Evolutionary conservation across 768 basidiomycete genomes (phyloP).

Genomic region (Termitomyces eurrhizus): DNA sequence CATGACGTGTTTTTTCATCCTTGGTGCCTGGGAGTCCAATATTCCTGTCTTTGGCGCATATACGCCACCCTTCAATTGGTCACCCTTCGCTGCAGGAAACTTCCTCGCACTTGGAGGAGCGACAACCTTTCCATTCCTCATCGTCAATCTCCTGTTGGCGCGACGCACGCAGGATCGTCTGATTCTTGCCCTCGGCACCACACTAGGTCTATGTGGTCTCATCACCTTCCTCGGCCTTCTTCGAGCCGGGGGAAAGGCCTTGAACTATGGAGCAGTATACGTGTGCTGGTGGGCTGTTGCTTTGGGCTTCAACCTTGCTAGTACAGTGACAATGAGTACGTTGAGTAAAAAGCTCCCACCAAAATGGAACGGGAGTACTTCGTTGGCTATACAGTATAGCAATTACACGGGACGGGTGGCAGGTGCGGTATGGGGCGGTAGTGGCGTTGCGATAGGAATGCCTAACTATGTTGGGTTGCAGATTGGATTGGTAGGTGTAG

Average conservation of each 20-base stretch:
- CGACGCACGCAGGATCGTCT: slow-evolving; percentile 57
- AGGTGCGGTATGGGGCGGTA: slow-evolving; percentile 67
- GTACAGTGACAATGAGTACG: slow-evolving; percentile 62
- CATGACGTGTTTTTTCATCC: slow-evolving; percentile 67
- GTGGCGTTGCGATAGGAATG: slow-evolving; percentile 60
- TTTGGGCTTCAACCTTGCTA: slow-evolving; percentile 71
- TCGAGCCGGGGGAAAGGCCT: slow-evolving; percentile 15
- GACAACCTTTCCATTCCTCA: slow-evolving; percentile 61
- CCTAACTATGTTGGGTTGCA: slow-evolving; percentile 54
- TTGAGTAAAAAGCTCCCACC: slow-evolving; percentile 67
- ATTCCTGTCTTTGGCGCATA: slow-evolving; percentile 56
- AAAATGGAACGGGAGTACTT: slow-evolving; percentile 54
- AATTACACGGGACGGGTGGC: slow-evolving; percentile 63
- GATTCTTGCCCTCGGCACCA: slow-evolving; percentile 49
- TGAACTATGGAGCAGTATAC: slow-evolving; percentile 41
- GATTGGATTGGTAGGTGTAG: slow-evolving; percentile 56
- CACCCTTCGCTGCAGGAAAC: slow-evolving; percentile 63
- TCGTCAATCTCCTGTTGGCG: slow-evolving; percentile 54
- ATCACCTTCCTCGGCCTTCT: slow-evolving; percentile 48
- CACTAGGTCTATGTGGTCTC: slow-evolving; percentile 49
- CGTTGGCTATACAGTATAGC: slow-evolving; percentile 62
- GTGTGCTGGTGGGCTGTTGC: slow-evolving; percentile 58
- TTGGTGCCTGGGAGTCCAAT: slow-evolving; percentile 67
- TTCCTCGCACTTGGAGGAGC: slow-evolving; percentile 67
- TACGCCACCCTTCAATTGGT: slow-evolving; percentile 42